These are phyloP conservation scores for Jackrogersella minutella DNA, from an alignment of 495 filamentous ascomycete species.

Conservation along the genomic window DNA sequence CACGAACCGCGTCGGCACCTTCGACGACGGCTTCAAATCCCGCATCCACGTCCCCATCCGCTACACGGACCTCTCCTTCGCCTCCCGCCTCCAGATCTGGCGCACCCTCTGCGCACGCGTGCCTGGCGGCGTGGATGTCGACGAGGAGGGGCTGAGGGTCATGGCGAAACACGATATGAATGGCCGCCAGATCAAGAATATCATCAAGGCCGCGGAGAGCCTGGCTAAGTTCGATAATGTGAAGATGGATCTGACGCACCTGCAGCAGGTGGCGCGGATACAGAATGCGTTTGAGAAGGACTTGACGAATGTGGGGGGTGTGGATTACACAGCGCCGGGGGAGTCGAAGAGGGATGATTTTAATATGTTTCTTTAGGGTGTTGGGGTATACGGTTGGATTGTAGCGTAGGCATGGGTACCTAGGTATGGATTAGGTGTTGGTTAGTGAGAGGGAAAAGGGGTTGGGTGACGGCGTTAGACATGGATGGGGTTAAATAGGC, in stretches of 20 bases:
- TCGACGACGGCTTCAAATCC: constrained; percentile 61
- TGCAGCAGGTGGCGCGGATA: constrained; percentile 13
- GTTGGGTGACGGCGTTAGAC: background rate
- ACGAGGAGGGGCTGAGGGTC: constrained; percentile 50
- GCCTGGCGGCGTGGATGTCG: constrained; percentile 42
- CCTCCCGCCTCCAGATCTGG: constrained; percentile 54
- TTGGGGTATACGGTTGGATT: background rate
- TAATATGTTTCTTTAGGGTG: constrained; percentile 47
- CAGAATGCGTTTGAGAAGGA: constrained; percentile 27
- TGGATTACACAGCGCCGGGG: constrained; percentile 49
- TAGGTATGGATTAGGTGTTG: no score
- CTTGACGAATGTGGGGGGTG: constrained; percentile 32
- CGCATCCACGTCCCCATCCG: constrained; percentile 56
- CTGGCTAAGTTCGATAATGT: constrained; percentile 45
- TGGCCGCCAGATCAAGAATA: constrained; percentile 70
- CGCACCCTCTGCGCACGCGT: constrained; percentile 49
- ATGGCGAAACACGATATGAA: constrained; percentile 60
- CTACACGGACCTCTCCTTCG: constrained; percentile 47
- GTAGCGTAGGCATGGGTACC: background rate
- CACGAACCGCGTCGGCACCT: constrained; percentile 76
- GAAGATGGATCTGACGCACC: constrained; percentile 29
- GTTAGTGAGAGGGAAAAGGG: background rate
- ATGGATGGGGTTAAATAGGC: background rate
- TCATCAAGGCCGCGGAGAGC: constrained; percentile 61
- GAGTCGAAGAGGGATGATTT: constrained; percentile 32